Evolutionary conservation across 805 yeast genomes (phyloP), one percentile per base, ranked within the genome.

Genomic region (Candida palmyrensis): DNA sequence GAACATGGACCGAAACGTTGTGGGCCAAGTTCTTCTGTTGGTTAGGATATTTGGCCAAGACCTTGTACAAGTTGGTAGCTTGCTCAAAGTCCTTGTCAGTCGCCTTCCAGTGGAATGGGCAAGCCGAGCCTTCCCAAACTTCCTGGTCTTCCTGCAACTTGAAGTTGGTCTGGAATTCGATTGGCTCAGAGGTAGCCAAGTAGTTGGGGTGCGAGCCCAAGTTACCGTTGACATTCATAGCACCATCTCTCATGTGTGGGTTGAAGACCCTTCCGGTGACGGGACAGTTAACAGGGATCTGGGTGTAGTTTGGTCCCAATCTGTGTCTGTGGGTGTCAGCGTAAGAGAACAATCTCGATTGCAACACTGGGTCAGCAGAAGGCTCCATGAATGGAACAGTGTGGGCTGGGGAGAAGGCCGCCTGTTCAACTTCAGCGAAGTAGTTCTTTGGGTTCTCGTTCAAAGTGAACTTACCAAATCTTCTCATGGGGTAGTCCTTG

Each of bases 261-360:
- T 62, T 62, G 54, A 47, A 66, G 16, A 64, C 68, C 27, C 51
- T 49, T 32, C 68, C 70, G 30, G 68, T 48, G 25, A 66, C 59
- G 37, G 96, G 95, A 59, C 94, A 82, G 58, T 86, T 86, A 47
- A 84, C 88, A n/a, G 96, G 96, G 37, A 86, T 80, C 61, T 83
- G 90, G 30, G 74, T 71, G 61, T 81, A 86, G 65, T 86, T 82
- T 29, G 71, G 58, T 38, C 89, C 89, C 48, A 82, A 69, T 59
- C 90, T 74, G 66, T 81, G 77, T 53, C 85, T 76, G 60, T 79
- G 86, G 28, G 89, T 79, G 60, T 82, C 89, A 36, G 79, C 71
- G 63, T 82, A 81, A 16, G 88, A 78, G 60, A 79, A 82, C 47
- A 82, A 66, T 59, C 89, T 77, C 19, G 83, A 73, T 63, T 82